Conservation (phyloP, 2,329 filamentous ascomycete genomes). For the Leptographium radiaticola region DNA sequence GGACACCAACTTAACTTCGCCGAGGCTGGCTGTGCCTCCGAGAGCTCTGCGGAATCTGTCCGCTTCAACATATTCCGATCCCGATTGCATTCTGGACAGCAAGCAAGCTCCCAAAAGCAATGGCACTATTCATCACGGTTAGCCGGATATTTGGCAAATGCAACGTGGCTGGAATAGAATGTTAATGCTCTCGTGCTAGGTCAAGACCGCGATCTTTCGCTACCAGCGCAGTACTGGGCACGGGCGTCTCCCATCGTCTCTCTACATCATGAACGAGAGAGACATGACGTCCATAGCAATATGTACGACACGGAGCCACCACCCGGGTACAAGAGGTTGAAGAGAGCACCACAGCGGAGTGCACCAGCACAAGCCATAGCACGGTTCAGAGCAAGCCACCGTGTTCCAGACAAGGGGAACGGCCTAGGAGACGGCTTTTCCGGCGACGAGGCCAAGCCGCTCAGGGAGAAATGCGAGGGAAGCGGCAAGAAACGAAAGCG, state of each 20-base stretch:
- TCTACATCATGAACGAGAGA: not conserved
- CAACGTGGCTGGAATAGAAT: too few species aligned
- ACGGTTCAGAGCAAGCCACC: not conserved
- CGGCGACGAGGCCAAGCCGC: slow-evolving; percentile 6
- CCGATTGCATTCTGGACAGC: not conserved
- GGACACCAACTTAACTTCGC: not conserved
- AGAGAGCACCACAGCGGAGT: not conserved
- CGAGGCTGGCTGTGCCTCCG: not conserved
- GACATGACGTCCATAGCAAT: not conserved
- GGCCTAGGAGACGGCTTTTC: slow-evolving; percentile 10
- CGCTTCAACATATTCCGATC: not conserved
- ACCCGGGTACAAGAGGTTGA: slow-evolving; percentile 10
- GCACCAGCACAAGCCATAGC: not conserved
- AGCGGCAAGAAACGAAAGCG: slow-evolving; percentile 1
- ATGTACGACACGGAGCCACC: slow-evolving; percentile 2
- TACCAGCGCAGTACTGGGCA: too few species aligned
- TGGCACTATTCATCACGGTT: too few species aligned
- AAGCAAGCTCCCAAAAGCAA: not conserved
- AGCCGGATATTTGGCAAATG: not conserved
- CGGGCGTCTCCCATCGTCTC: not conserved
- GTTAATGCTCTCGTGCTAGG: not conserved
- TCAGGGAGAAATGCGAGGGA: not conserved
- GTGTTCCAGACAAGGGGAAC: too few species aligned
- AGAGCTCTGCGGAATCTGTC: not conserved
- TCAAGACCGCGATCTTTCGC: too few species aligned